phyloP scores from a whole-genome alignment of 768 basidiomycete species.

The Porphyrellus cyaneotinctus region DNA sequence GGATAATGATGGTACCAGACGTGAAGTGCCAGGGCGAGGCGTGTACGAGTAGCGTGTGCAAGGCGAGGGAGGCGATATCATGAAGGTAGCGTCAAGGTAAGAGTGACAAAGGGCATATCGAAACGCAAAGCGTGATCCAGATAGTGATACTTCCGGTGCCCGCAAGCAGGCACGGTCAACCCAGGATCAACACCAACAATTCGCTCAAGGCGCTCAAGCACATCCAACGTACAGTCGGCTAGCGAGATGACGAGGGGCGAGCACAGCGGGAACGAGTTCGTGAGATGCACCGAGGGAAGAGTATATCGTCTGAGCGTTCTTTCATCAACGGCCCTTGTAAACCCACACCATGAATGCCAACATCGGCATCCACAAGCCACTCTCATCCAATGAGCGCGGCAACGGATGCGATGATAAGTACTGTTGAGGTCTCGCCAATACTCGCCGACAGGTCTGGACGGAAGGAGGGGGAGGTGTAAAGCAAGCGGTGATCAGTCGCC shows the following conservation, averaged over 20 bases:
- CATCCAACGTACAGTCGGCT: slow-evolving; percentile 32
- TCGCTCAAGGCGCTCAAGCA: slow-evolving; percentile 23
- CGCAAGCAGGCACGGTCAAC: slow-evolving; percentile 25
- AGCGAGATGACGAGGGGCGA: slow-evolving; percentile 34
- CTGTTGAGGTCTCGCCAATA: slow-evolving; percentile 26
- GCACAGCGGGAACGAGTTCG: slow-evolving; percentile 14
- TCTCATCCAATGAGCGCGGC: slow-evolving; percentile 36
- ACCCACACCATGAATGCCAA: slow-evolving; percentile 26
- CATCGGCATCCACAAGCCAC: slow-evolving; percentile 21
- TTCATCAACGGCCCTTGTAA: slow-evolving; percentile 24
- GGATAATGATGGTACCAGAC: slow-evolving; percentile 21
- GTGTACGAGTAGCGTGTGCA: slow-evolving; percentile 16
- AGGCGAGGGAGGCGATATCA: neutral
- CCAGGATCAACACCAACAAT: slow-evolving; percentile 11
- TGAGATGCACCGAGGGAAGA: neutral
- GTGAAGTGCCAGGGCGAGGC: slow-evolving; percentile 14
- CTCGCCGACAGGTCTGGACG: slow-evolving; percentile 18
- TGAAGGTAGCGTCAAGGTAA: slow-evolving; percentile 15
- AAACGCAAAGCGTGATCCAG: slow-evolving; percentile 18
- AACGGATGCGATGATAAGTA: slow-evolving; percentile 18
- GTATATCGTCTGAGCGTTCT: slow-evolving; percentile 13
- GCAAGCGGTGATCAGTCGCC: slow-evolving; percentile 47
- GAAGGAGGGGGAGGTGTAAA: slow-evolving; percentile 20
- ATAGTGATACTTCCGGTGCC: slow-evolving; percentile 16
- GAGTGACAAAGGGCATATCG: slow-evolving; percentile 26